Evolutionary conservation across 1,284 basidiomycete genomes (phyloP).

Genomic region (Boletus sp.): DNA sequence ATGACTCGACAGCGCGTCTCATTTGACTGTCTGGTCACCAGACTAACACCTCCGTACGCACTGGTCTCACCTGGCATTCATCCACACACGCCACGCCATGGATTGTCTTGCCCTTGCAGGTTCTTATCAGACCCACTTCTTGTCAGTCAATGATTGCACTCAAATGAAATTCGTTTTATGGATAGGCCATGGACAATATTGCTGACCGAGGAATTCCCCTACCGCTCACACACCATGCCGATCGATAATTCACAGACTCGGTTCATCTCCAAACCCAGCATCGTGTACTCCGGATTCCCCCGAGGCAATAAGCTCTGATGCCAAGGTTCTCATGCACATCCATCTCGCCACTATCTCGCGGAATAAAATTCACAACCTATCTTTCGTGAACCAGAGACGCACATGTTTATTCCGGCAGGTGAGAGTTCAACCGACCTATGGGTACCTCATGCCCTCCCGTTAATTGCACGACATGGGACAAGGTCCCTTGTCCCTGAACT

Average conservation of each 20-base stretch:
- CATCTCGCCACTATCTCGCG: background rate
- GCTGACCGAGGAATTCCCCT: too few relatives aligned
- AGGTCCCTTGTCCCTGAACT: too few relatives aligned
- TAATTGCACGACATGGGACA: too few relatives aligned
- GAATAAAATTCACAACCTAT: background rate
- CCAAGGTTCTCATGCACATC: background rate
- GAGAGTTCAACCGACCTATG: background rate
- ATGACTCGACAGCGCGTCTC: background rate
- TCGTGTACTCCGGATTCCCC: background rate
- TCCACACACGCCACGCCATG: too few relatives aligned
- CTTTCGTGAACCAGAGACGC: background rate
- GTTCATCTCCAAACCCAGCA: background rate
- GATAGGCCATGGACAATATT: too few relatives aligned
- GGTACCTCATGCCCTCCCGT: too few relatives aligned
- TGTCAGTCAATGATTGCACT: too few relatives aligned
- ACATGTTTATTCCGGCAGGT: background rate
- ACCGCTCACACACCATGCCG: too few relatives aligned
- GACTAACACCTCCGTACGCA: background rate
- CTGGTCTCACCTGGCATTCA: too few relatives aligned
- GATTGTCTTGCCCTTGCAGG: too few relatives aligned
- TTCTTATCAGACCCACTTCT: too few relatives aligned
- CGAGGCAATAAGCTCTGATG: background rate
- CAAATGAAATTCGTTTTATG: too few relatives aligned
- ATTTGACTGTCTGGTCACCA: background rate
- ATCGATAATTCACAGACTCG: background rate